These are phyloP conservation scores for Oemleria cerasiformis DNA, from an alignment of 306 rosid genomes.

Conservation along the genomic window DNA sequence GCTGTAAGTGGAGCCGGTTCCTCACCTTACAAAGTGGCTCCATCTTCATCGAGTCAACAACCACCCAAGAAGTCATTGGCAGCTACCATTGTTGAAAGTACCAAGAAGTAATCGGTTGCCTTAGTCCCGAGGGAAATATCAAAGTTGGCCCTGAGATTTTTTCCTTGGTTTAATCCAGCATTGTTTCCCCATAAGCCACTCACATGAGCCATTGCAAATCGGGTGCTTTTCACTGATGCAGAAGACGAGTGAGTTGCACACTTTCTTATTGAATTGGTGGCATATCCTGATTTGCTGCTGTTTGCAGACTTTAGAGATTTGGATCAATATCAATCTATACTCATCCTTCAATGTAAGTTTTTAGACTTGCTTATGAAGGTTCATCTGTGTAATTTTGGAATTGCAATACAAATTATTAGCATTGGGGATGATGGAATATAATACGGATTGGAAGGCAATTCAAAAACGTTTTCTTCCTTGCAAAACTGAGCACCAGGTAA, in stretches of 20 bases:
- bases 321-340: background rate
- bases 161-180: conserved; percentile 71
- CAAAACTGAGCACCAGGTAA: conserved; percentile 89
- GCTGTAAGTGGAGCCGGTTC: conserved; percentile 36
- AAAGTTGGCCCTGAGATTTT: conserved; percentile 62
- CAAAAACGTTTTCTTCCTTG: conserved; percentile 91
- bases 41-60: conserved; percentile 48
- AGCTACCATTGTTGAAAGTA: conserved; percentile 81
- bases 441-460: conserved; percentile 94
- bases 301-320: background rate
- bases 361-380: conserved; percentile 15
- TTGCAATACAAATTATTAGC: conserved; percentile 65
- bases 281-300: conserved; percentile 4
- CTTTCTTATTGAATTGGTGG: conserved; percentile 18
- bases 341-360: background rate
- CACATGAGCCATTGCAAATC: conserved; percentile 59
- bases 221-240: conserved; percentile 87
- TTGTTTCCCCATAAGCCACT: conserved; percentile 94
- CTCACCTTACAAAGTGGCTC: conserved; percentile 31
- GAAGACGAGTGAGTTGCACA: conserved; percentile 86
- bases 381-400: conserved; percentile 21
- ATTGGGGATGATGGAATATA: conserved; percentile 83
- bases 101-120: conserved; percentile 85
- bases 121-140: conserved; percentile 80
- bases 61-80: conserved; percentile 86